Base-by-base conservation (phyloP, 495 filamentous ascomycete genomes). In the Clavariopsis aquatica region DNA sequence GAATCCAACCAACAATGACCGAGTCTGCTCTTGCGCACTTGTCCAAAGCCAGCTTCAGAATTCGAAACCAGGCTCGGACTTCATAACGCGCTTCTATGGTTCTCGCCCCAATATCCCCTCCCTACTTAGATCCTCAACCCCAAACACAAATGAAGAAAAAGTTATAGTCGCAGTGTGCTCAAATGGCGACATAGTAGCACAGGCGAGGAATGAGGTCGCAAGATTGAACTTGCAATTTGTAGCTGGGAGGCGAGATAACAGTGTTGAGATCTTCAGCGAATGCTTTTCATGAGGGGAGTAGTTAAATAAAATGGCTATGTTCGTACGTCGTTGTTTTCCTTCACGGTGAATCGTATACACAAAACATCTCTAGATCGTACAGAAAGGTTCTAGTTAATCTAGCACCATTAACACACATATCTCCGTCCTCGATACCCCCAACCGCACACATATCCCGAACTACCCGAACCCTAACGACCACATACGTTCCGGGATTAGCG, bases 101-200 rank as follows among this genome's bases (percentile, higher is more conserved):
- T 19, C 24, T 27, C 49, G 49, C 19, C 49, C 47, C 15, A 43
- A 60, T 29, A 6, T 60, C 49, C 13, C 28, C 2, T 20, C 7
- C 31, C 41, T 62, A 15, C 4, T 46, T 17, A 6, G 31, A 7
- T 43, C 26, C 8, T 38, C 45, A 19, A 38, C 53, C 9, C 12
- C 22, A 17, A 24, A 24, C 8, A 45, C 15, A 26, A 23, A 15
- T 12, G 34, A 20, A 34, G 53, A 24, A 28, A 43, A 22, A 23
- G 34, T n/a, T 17, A 68, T 68, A 52, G 53, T 68, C 0, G 65
- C 15, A 7, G 51, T 66, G 8, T 66, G 64, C 24, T 17, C 57
- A 15, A 66, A 66, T 43, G 0, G 12, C 1, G 43, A 47, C 0
- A 9, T 66, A 17, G 31, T 31, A 0, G 56, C 27, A 12, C 36